Conservation (phyloP, 352 stramenopile genomes). For the Pythium oligandrum region DNA sequence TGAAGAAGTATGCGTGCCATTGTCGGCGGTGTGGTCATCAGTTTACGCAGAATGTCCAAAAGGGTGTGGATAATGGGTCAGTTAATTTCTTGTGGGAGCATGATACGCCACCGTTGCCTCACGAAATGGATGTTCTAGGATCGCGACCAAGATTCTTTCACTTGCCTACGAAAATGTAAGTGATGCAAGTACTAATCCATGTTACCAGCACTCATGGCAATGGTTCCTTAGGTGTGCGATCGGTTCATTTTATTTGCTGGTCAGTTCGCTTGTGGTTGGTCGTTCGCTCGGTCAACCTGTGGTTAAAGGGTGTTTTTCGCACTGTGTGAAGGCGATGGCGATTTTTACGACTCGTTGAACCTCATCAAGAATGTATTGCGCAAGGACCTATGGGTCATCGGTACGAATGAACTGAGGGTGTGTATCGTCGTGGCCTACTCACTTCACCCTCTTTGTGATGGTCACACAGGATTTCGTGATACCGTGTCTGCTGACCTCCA, state of each 20-base stretch:
- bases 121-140: constrained; percentile 25
- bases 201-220: too few relatives aligned
- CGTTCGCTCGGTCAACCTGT: too few relatives aligned
- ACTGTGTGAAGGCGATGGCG: constrained; percentile 52
- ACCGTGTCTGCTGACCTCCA: constrained; percentile 76
- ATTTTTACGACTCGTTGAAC: constrained; percentile 85
- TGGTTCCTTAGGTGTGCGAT: constrained; percentile 54
- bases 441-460: background rate
- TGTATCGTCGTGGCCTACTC: background rate
- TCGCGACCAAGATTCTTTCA: constrained; percentile 83
- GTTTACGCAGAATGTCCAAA: constrained; percentile 79
- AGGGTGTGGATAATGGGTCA: constrained; percentile 86
- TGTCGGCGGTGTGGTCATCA: constrained; percentile 54
- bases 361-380: constrained; percentile 74
- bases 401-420: constrained; percentile 24
- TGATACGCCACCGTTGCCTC: too few relatives aligned
- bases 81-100: constrained; percentile 2
- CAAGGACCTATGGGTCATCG: constrained; percentile 84
- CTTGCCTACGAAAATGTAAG: constrained; percentile 80
- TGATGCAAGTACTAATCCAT: constrained; percentile 1
- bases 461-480: constrained; percentile 51
- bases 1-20: constrained; percentile 79
- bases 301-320: background rate
- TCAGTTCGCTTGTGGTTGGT: constrained; percentile 9
- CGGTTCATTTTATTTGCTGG: constrained; percentile 79